Percentiles rank a stretch among this genome's conserved stretches.
Evolutionary conservation across 176 grass and related monocot species (phyloP).

Genomic region (Carex pumila): DNA sequence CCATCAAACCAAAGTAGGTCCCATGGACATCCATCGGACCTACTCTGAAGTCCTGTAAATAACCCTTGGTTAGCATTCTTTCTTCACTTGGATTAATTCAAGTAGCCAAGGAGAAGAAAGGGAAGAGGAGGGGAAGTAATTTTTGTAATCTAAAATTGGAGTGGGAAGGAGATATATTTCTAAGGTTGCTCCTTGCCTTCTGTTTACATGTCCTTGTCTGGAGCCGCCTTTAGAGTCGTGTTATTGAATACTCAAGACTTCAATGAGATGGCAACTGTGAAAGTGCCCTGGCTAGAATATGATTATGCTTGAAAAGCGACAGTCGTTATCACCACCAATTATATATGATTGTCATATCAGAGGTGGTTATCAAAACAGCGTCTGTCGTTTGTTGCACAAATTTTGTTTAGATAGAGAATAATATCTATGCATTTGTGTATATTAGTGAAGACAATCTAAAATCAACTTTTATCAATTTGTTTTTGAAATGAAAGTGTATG

Average conservation of each 20-base stretch:
- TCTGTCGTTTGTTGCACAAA: background rate
- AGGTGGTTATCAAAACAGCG: conserved; percentile 2
- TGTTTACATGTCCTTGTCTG: no score
- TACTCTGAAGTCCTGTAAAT: background rate
- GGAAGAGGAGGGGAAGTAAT: no score
- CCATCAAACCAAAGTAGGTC: no score
- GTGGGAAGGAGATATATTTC: no score
- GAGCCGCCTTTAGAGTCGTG: background rate
- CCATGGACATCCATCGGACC: no score
- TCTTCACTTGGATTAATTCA: background rate
- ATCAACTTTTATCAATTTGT: background rate
- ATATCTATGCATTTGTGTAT: background rate
- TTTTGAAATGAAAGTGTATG: background rate
- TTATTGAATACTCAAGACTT: background rate
- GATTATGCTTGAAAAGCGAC: background rate
- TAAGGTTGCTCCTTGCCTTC: no score
- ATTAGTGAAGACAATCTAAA: background rate
- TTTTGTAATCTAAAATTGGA: no score
- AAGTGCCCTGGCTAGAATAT: background rate
- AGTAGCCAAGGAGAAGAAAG: background rate
- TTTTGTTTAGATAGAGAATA: background rate
- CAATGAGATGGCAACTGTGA: background rate
- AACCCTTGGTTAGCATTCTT: background rate
- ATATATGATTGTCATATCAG: background rate
- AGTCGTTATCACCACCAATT: background rate